Base-by-base conservation (phyloP, 768 basidiomycete genomes). In the Collybia sordida region DNA sequence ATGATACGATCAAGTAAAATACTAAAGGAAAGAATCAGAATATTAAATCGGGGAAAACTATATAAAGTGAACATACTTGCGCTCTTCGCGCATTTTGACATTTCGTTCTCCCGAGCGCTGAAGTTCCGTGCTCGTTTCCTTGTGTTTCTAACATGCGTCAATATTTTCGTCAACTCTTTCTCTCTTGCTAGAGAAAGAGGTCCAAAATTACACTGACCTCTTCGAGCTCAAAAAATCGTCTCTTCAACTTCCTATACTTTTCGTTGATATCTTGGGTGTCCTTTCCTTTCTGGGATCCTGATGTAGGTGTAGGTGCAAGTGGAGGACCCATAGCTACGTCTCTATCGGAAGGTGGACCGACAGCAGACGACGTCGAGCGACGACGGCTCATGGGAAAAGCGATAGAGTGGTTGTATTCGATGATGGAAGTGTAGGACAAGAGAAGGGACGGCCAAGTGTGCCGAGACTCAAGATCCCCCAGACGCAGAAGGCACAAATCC, bases 231-330 rank as follows among this genome's bases (percentile, higher is more conserved):
- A 78, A 77, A 63, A 79, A 85, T 35, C 81, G 80, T 37, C 82
- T 68, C 62, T 90, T 90, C 45, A 88, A 72, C 55, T 75, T 80
- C 50, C 59, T 68, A 64, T 86, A 85, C 66, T 86, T 88, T 69
- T 86, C 85, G 41, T 59, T 58, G 53, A 76, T 62, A 43, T 83
- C 84, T 44, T 72, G 74, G 44, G 51, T 59, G 50, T 79, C 75
- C 46, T 70, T 64, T 28, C 66, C 54, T 39, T 67, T 74, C 24
- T 63, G 63, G 11, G 64, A 40, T 11, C 67, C 44, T 14, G 69
- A 59, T 45, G 63, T 50, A 57, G 72, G 71, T 12, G 69, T 56
- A 39, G 71, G 67, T 25, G 69, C 60, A 0, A 75, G 72, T 0
- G 78, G 73, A 0, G 81, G 75, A 8, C 73, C 74, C 78, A 83